Evolutionary conservation across 2,329 filamentous ascomycete species (phyloP).

Genomic region (Atkinsonella hypoxylon): DNA sequence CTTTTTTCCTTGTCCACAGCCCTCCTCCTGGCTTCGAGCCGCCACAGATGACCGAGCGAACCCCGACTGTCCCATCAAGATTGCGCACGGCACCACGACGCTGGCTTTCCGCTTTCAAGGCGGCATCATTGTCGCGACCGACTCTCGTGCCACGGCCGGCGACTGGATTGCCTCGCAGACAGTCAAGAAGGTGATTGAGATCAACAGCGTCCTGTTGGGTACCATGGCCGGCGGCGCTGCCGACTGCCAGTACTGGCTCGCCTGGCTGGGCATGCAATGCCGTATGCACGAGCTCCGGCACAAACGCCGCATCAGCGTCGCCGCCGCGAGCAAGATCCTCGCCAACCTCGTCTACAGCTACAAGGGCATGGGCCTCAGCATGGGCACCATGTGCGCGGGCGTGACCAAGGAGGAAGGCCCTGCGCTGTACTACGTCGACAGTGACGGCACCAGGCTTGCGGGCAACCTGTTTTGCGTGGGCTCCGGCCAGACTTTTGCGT

Average conservation of each 20-base stretch:
- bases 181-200: slow-evolving; percentile 99
- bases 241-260: slow-evolving; percentile 99
- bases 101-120: slow-evolving; percentile 97
- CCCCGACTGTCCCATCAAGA: slow-evolving; percentile 96
- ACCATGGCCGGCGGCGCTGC: slow-evolving; percentile 98
- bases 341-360: slow-evolving; percentile 97
- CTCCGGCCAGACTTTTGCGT: slow-evolving; percentile 96
- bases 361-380: slow-evolving; percentile 97
- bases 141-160: slow-evolving; percentile 91
- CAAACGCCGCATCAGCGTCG: slow-evolving; percentile 96
- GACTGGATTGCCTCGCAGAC: slow-evolving; percentile 99
- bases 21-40: slow-evolving; percentile 87
- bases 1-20: slow-evolving; percentile 35
- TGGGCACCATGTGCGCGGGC: slow-evolving; percentile 99
- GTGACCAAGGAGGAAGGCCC: slow-evolving; percentile 93
- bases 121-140: slow-evolving; percentile 95
- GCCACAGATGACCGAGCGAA: slow-evolving; percentile 96
- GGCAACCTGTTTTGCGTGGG: slow-evolving; percentile 98
- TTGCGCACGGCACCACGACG: slow-evolving; percentile 96
- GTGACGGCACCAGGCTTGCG: slow-evolving; percentile 77
- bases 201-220: slow-evolving; percentile 85
- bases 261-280: slow-evolving; percentile 97
- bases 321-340: slow-evolving; percentile 94
- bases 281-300: slow-evolving; percentile 97
- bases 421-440: slow-evolving; percentile 96